Evolutionary conservation across 805 yeast species (phyloP).

Genomic region (Sugiyamaella qingdaonensis): DNA sequence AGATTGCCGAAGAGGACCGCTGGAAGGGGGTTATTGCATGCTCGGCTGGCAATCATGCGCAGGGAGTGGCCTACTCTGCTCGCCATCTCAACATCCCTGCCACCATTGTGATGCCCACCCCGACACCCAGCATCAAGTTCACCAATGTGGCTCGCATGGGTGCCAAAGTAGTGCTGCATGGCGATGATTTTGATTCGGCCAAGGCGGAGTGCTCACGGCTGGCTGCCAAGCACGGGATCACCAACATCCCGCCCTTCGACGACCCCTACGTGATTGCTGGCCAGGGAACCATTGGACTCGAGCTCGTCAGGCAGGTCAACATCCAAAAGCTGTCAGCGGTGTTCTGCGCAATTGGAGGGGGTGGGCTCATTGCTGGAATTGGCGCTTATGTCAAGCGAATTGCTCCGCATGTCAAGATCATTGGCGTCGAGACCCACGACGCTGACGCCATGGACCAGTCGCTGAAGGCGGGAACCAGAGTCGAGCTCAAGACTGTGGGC

Average conservation of each 20-base stretch:
- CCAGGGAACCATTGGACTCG: constrained; percentile 96
- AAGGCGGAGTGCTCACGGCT: constrained; percentile 82
- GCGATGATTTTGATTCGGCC: constrained; percentile 94
- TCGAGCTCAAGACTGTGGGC: constrained; percentile 71
- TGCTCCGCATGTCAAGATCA: constrained; percentile 95
- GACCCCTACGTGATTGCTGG: constrained; percentile 99
- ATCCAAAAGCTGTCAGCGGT: constrained; percentile 75
- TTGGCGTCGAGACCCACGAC: constrained; percentile 94
- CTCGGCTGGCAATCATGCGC: constrained; percentile 99
- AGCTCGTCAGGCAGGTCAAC: constrained; percentile 80
- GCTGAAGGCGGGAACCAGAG: constrained; percentile 50
- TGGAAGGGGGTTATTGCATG: constrained; percentile 92
- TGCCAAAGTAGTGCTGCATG: constrained; percentile 86
- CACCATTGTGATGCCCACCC: constrained; percentile 96
- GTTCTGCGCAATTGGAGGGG: constrained; percentile 95
- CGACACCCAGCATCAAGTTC: constrained; percentile 92
- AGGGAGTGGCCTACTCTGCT: constrained; percentile 95
- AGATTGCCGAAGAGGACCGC: constrained; percentile 54
- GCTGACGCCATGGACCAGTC: constrained; percentile 89
- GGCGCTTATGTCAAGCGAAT: constrained; percentile 86
- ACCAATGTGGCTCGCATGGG: constrained; percentile 90
- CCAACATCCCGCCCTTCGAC: constrained; percentile 96
- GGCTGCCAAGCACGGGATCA: constrained; percentile 62
- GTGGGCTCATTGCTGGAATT: constrained; percentile 90
- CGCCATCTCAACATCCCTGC: constrained; percentile 82